phyloP scores from a whole-genome alignment of 371 early-diverging fungal genomes.

The Coemansia sp. region DNA sequence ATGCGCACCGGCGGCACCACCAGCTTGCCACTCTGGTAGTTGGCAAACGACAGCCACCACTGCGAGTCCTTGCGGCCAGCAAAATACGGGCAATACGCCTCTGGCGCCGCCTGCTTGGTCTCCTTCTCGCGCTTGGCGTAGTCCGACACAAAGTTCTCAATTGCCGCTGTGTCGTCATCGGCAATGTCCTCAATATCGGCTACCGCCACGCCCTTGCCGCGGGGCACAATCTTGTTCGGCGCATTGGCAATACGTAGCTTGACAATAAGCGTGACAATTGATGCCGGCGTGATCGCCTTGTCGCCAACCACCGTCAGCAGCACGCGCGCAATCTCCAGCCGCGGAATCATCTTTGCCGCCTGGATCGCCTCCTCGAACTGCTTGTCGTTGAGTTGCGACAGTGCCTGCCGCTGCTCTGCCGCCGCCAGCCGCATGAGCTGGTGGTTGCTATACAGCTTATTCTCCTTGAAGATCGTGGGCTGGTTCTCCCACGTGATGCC shows the following conservation, averaged over 20 bases:
- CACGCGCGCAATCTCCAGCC: slow-evolving; percentile 69
- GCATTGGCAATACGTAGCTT: slow-evolving; percentile 47
- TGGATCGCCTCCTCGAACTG: slow-evolving; percentile 64
- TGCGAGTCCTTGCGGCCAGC: slow-evolving; percentile 68
- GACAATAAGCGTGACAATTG: slow-evolving; percentile 75
- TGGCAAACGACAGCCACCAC: slow-evolving; percentile 94
- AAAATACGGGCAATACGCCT: slow-evolving; percentile 68
- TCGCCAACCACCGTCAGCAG: slow-evolving; percentile 81
- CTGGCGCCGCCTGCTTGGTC: slow-evolving; percentile 36
- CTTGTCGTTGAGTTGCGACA: slow-evolving; percentile 58
- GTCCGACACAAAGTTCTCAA: slow-evolving; percentile 40
- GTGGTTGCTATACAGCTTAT: slow-evolving; percentile 56
- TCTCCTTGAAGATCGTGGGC: slow-evolving; percentile 42
- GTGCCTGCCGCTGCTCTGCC: slow-evolving; percentile 60
- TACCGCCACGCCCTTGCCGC: slow-evolving; percentile 23
- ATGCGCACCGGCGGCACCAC: slow-evolving; percentile 77
- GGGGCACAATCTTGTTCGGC: slow-evolving; percentile 19
- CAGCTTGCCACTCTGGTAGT: slow-evolving; percentile 78
- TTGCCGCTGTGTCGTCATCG: slow-evolving; percentile 47
- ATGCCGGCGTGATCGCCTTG: slow-evolving; percentile 72
- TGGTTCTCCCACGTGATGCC: slow-evolving; percentile 57
- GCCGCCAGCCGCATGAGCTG: slow-evolving; percentile 69
- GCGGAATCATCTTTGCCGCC: slow-evolving; percentile 76
- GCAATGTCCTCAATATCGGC: slow-evolving; percentile 40
- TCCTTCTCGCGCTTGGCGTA: slow-evolving; percentile 17